Evolutionary conservation across 768 basidiomycete species (phyloP), one percentile per base, ranked within the genome.

Genomic region (Boletus reticulatus): DNA sequence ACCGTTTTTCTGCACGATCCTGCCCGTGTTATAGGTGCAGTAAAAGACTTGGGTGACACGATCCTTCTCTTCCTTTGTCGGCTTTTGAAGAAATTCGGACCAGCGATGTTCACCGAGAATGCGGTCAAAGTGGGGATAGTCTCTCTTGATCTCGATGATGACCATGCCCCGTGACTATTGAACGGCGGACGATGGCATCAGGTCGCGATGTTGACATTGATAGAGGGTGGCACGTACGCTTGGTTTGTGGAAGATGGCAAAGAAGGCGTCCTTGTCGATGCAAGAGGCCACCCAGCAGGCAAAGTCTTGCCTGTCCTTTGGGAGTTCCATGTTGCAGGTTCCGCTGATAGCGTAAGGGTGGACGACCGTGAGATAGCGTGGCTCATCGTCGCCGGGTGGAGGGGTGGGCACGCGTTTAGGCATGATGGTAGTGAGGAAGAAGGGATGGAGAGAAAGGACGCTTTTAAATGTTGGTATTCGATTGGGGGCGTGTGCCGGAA

Each of bases 1-100:
- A 79, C 79, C 79, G 34, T 72, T 56, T 58, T 79, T 80, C 68
- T 80, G 72, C 6, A 81, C 78, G 32, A 68, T 61, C 27, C 79
- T 68, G 6, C 71, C 75, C 0, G 72, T 71, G 57, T 53, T 68
- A 56, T 69, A 71, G 0, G 64, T 61, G 58, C 78, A 80, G 53
- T 73, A 78, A 62, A 74, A 80, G 1, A 80, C 66, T 37, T 68
- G 67, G 0, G 73, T 72, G 11, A 60, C 56, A 7, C 66, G 64
- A 0, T 52, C 62, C 34, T 27, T 47, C 4, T 76, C 71, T 31
- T 75, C 73, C 8, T 59, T 32, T 4, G 56, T 56, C 1, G 79
- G 75, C 0, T 58, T 58, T 6, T 47, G 45, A 14, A 80, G 62
- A 57, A 80, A 71, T 31, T 76, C 67, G 11, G 67, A 60, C 79